Evolutionary conservation across 176 grass and related monocot species (phyloP).

Genomic region (Pharus latifolius): DNA sequence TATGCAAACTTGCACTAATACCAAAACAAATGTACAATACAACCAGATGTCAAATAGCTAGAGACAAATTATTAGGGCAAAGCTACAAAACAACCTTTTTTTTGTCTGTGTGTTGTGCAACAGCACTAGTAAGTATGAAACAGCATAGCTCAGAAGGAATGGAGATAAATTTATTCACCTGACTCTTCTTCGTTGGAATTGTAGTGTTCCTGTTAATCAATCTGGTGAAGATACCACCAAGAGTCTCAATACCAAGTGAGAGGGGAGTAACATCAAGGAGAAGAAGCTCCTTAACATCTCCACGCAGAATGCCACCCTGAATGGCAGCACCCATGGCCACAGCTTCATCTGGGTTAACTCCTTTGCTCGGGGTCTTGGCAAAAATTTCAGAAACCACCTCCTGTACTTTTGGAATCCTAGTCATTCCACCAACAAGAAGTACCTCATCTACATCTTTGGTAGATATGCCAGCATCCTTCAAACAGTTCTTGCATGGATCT

Average conservation of each 20-base stretch:
- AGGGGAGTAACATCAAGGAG: constrained; percentile 68
- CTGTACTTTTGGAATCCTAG: constrained; percentile 74
- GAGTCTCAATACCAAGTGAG: constrained; percentile 71
- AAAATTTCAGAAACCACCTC: constrained; percentile 58
- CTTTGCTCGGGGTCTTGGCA: constrained; percentile 61
- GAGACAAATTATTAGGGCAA: too few species aligned
- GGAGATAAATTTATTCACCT: constrained; percentile 9
- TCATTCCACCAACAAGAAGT: constrained; percentile 76
- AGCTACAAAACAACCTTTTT: too few species aligned
- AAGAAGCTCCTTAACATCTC: constrained; percentile 83
- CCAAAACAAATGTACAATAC: too few species aligned
- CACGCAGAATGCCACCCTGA: constrained; percentile 69
- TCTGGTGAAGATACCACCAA: constrained; percentile 72
- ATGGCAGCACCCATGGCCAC: constrained; percentile 69
- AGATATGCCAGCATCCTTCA: constrained; percentile 60
- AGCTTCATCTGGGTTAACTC: constrained; percentile 74
- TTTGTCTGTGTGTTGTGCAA: too few species aligned
- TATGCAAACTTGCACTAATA: not conserved
- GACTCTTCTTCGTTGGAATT: constrained; percentile 74
- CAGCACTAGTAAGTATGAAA: too few species aligned
- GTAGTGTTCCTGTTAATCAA: constrained; percentile 80
- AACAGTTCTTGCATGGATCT: constrained; percentile 58
- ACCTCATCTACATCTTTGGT: constrained; percentile 73
- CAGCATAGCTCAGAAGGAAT: too few species aligned
- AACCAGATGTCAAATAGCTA: too few species aligned